phyloP scores from a whole-genome alignment of 2,329 filamentous ascomycete genomes.

The Clonostachys chloroleuca region DNA sequence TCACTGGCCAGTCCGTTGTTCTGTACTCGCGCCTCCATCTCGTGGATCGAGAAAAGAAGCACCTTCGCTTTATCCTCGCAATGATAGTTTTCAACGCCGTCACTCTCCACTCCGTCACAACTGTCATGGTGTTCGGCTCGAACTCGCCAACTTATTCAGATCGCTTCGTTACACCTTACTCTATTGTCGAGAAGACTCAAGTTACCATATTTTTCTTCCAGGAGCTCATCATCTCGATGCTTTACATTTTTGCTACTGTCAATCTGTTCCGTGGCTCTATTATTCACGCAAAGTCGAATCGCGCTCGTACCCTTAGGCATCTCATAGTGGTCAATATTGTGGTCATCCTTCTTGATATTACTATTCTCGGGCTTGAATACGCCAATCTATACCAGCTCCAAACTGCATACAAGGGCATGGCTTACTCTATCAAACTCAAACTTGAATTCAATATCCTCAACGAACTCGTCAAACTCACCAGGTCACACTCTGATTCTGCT shows the following conservation, averaged over 20 bases:
- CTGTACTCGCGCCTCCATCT: constrained; percentile 60
- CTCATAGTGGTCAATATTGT: constrained; percentile 31
- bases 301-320: constrained; percentile 13
- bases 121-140: constrained; percentile 49
- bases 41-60: constrained; percentile 42
- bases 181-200: constrained; percentile 48
- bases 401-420: constrained; percentile 16
- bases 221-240: constrained; percentile 45
- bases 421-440: constrained; percentile 21
- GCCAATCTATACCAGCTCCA: constrained; percentile 14
- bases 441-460: constrained; percentile 21
- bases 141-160: constrained; percentile 16
- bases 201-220: constrained; percentile 52
- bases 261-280: constrained; percentile 31
- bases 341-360: constrained; percentile 31
- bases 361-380: constrained; percentile 19
- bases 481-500: background rate
- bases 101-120: constrained; percentile 47
- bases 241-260: constrained; percentile 49
- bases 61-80: constrained; percentile 42
- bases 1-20: constrained; percentile 57
- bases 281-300: background rate
- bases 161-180: constrained; percentile 21
- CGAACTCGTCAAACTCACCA: constrained; percentile 8
- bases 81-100: constrained; percentile 55